These are phyloP conservation scores for Panus rudis DNA, from an alignment of 768 basidiomycete genomes.

Conservation along the genomic window DNA sequence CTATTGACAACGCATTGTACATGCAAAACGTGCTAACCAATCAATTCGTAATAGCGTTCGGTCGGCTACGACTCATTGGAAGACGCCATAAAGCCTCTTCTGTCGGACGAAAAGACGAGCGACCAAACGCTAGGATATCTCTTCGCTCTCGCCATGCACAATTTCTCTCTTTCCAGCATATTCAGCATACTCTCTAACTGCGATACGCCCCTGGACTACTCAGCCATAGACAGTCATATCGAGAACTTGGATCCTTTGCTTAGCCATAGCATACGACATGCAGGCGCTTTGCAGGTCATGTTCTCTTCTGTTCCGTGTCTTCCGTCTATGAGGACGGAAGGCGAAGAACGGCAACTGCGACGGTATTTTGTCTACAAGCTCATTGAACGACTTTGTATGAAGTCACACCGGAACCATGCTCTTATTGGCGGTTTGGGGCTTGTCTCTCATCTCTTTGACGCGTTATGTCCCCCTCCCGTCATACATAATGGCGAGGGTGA, in stretches of 20 bases:
- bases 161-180: conserved; percentile 50
- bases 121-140: conserved; percentile 61
- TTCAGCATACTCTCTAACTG: too few species aligned
- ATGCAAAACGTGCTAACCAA: not conserved
- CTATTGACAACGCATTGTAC: not conserved
- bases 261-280: conserved; percentile 45
- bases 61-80: conserved; percentile 64
- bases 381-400: conserved; percentile 52
- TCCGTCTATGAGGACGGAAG: conserved; percentile 7
- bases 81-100: conserved; percentile 49
- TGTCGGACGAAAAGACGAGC: conserved; percentile 37
- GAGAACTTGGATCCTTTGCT: conserved; percentile 29
- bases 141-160: conserved; percentile 57
- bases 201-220: conserved; percentile 36
- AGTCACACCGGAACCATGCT: conserved; percentile 65
- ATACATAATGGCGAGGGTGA: too few species aligned
- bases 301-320: conserved; percentile 38
- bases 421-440: conserved; percentile 55
- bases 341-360: conserved; percentile 29
- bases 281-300: conserved; percentile 55
- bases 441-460: conserved; percentile 43
- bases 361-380: conserved; percentile 53
- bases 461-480: conserved; percentile 32
- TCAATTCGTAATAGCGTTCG: conserved; percentile 29
- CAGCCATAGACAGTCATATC: conserved; percentile 38